Evolutionary conservation across 2,329 filamentous ascomycete genomes (phyloP).

Genomic region (Claviceps maximensis): DNA sequence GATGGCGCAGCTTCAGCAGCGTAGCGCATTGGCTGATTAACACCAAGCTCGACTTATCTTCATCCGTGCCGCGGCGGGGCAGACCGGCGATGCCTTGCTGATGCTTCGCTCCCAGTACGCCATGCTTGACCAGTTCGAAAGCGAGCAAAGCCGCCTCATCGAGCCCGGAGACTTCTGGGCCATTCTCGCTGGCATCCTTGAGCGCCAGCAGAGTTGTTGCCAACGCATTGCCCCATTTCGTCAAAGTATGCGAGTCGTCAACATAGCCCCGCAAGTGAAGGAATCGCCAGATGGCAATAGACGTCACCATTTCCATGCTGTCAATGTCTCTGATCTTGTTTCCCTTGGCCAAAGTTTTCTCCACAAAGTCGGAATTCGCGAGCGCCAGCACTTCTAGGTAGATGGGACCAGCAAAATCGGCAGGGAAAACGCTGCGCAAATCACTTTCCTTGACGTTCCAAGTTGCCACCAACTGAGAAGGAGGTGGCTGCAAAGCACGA

Average conservation of each 20-base stretch:
- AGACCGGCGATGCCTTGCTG: slow-evolving; percentile 41
- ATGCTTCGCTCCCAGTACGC: slow-evolving; percentile 60
- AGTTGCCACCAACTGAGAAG: slow-evolving; percentile 32
- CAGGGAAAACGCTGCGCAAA: slow-evolving; percentile 34
- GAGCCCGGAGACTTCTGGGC: slow-evolving; percentile 33
- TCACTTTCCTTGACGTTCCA: slow-evolving; percentile 62
- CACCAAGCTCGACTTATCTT: slow-evolving; percentile 65
- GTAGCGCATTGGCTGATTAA: slow-evolving; percentile 80
- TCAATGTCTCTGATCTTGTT: slow-evolving; percentile 49
- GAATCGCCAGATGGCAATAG: slow-evolving; percentile 76
- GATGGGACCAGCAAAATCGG: slow-evolving; percentile 26
- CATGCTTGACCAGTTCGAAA: slow-evolving; percentile 71
- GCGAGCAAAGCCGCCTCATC: slow-evolving; percentile 73
- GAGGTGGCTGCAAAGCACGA: slow-evolving; percentile 31
- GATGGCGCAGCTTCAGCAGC: slow-evolving; percentile 68
- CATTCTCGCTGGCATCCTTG: slow-evolving; percentile 35
- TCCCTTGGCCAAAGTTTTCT: slow-evolving; percentile 51
- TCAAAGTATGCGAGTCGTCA: slow-evolving; percentile 64
- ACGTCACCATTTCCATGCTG: slow-evolving; percentile 49
- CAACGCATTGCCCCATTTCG: slow-evolving; percentile 71
- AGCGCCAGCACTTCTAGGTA: slow-evolving; percentile 55
- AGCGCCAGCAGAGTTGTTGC: slow-evolving; percentile 53
- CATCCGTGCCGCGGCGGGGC: slow-evolving; percentile 45
- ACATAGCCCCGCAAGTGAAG: slow-evolving; percentile 81
- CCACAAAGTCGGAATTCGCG: slow-evolving; percentile 54